Evolutionary conservation across 2,329 filamentous ascomycete genomes (phyloP).

Genomic region (Neopestalotiopsis rosae): DNA sequence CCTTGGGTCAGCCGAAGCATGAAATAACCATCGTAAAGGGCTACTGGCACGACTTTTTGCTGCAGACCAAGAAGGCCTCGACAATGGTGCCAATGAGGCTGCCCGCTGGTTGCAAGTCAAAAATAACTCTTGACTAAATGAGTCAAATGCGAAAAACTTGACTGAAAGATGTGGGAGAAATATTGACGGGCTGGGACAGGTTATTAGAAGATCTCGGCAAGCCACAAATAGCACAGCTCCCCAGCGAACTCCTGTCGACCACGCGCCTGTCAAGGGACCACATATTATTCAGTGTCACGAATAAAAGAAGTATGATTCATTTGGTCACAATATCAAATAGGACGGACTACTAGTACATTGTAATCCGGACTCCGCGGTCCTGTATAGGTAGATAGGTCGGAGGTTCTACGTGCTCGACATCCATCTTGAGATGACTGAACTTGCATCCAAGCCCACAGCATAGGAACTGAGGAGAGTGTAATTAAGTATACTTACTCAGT

Average conservation of each 20-base stretch:
- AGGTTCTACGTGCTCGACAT: too few relatives aligned
- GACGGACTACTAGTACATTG: constrained; percentile 39
- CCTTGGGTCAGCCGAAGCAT: constrained; percentile 16
- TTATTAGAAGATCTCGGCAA: too few relatives aligned
- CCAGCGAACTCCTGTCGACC: background rate
- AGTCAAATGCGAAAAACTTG: too few relatives aligned
- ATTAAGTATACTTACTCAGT: too few relatives aligned
- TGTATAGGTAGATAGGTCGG: background rate
- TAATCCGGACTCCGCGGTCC: constrained; percentile 34
- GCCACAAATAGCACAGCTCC: too few relatives aligned
- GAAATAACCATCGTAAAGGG: constrained; percentile 16
- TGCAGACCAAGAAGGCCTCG: constrained; percentile 16
- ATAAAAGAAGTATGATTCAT: constrained; percentile 35
- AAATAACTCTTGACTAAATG: background rate
- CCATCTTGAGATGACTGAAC: too few relatives aligned
- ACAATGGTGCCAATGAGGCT: constrained; percentile 8
- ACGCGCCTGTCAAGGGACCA: constrained; percentile 39
- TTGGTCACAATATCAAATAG: constrained; percentile 42
- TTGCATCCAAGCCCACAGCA: too few relatives aligned
- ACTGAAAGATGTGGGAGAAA: too few relatives aligned
- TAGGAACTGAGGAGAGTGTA: too few relatives aligned
- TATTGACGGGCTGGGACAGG: too few relatives aligned
- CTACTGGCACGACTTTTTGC: constrained; percentile 13
- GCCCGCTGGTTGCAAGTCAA: background rate
- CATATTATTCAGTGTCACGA: constrained; percentile 40